Evolutionary conservation across 768 basidiomycete species (phyloP).

Genomic region (Rhizopogon salebrosus): DNA sequence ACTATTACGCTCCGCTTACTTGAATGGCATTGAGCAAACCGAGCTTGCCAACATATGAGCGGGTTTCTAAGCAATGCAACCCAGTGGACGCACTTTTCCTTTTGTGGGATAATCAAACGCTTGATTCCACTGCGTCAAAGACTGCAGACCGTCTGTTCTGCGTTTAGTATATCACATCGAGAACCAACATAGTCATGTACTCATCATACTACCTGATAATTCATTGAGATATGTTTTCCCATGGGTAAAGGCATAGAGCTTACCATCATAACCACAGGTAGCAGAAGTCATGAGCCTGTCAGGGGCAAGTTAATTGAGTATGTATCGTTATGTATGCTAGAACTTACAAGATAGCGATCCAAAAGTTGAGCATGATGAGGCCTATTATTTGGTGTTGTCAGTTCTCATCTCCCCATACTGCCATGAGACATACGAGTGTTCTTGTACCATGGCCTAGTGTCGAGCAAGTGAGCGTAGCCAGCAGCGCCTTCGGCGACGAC

Average conservation of each 20-base stretch:
- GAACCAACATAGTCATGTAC: conserved; percentile 10
- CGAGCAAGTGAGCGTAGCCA: conserved; percentile 47
- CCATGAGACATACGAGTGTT: conserved; percentile 43
- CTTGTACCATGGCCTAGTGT: conserved; percentile 68
- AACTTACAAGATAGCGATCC: conserved; percentile 58
- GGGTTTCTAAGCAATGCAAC: not conserved
- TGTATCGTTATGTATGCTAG: not conserved
- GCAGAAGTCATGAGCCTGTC: conserved; percentile 31
- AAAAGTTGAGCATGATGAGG: conserved; percentile 54
- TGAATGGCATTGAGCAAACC: conserved; percentile 33
- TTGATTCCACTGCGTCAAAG: conserved; percentile 31
- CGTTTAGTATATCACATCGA: not conserved
- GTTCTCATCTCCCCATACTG: not conserved
- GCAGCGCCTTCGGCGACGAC: conserved; percentile 25
- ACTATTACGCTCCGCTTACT: conserved; percentile 13
- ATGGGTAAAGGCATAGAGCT: not conserved
- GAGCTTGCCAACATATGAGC: conserved; percentile 15
- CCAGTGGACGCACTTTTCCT: conserved; percentile 17
- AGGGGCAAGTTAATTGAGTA: not conserved
- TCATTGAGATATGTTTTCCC: not conserved
- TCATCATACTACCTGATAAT: conserved; percentile 33
- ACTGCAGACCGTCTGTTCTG: conserved; percentile 30
- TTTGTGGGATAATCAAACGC: conserved; percentile 26
- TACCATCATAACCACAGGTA: conserved; percentile 33
- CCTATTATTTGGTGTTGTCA: conserved; percentile 24